Evolutionary conservation across 2,329 filamentous ascomycete genomes (phyloP), one percentile per base, ranked within the genome.

Genomic region (Penicillium sp.): DNA sequence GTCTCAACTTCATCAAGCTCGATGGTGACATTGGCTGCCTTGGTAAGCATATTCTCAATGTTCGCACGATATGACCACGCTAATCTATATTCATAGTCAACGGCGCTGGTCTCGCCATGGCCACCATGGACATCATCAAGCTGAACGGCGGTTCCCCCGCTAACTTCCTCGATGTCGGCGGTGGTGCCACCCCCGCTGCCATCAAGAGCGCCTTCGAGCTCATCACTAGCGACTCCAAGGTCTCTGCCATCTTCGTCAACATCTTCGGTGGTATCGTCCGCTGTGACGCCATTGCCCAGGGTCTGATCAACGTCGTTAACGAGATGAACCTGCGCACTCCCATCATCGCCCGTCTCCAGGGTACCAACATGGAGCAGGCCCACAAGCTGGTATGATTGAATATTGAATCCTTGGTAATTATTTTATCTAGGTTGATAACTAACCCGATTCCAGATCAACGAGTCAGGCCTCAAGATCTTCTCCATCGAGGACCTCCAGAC

Each of bases 111-210:
- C 87, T 99, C 61, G 93, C 93, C 76, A 99, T 99, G 93, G 93
- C 93, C 57, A 99, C 93, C 72, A 99, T 99, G 93, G 93, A 99
- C 75, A 97, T 99, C 75, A 99, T 99, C 83, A 97, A 99, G 84
- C 83, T 99, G 57, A 99, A 97, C 77, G 93, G 93, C 64, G 93
- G 93, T 58, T 80, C 83, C 69, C 93, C 93, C 56, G 93, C 93
- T 64, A 99, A 99, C 84, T 99, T 99, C 85, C 81, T 99, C 64
- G 93, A 99, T 72, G 93, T 99, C 63, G 93, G 93, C 69, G 93
- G 93, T 72, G 93, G 93, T 79, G 93, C 93, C 62, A 99, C 93
- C 53, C 91, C 93, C 29, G 87, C 91, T 61, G 93, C 93, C 65
- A 99, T 99, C 77, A 89, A 90, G 79, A 87, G 93, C 76, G 93